Base-by-base conservation (phyloP, 2,329 filamentous ascomycete species). In the Ceratocystis lukuohia region DNA sequence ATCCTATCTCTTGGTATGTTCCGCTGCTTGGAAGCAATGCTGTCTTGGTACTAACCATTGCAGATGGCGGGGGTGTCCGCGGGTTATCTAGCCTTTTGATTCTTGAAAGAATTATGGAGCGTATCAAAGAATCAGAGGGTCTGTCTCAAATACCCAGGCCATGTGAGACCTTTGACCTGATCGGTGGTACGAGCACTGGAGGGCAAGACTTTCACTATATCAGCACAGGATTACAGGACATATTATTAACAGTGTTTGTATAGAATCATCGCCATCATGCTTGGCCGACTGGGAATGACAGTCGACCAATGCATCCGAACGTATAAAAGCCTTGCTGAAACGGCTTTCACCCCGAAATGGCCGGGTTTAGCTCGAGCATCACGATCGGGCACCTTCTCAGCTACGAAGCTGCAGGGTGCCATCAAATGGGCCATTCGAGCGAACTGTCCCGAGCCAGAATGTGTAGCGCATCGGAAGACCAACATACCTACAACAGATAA, bases 181-280 rank as follows among this genome's bases (percentile, higher is more conserved):
- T 74, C 50, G 72, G 72, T 44, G 72, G 72, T n/a, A 74, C 72
- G 28, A 72, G 72, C 64, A 73, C 72, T 1, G 71, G 72, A 50
- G 71, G 71, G 71, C 71, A 64, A 22, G 66, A 37, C n/a, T 15
- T 37, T 37, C 10, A 37, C 45, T 15, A 3, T 30, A 25, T 22
- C 33, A 45, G 28, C 7, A 65, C 28, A n/a, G 2, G 75, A 50
- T 20, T 7, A 50, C 5, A 20, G 33, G 17, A 56, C 50, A 56
- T 56, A 28, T 15, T 56, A 20, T n/a, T 22, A 50, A 37, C 8
- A 37, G 10, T 12, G 33, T 10, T 10, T 56, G 20, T 56, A 2
- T 10, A 56, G 50, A 12, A 22, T 56, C 1, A 56, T 56, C 0
- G 50, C 50, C 5, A 56, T 56, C 2, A 56, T 56, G 50, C 50